phyloP scores from a whole-genome alignment of 306 rosid species.

The Prunus mongolica region DNA sequence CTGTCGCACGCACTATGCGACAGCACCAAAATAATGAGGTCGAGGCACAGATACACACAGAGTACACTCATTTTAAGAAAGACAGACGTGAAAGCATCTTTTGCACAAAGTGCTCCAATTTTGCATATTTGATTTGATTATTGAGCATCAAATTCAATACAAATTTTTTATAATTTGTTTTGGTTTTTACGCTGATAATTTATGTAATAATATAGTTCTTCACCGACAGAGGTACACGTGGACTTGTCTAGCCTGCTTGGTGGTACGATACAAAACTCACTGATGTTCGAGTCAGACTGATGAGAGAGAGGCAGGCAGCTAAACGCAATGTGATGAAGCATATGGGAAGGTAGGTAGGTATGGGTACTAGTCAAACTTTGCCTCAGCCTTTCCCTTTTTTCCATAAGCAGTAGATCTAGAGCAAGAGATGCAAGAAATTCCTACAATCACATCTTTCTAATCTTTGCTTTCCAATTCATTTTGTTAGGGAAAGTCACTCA shows the following conservation, averaged over 20 bases:
- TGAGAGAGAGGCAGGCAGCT: not conserved
- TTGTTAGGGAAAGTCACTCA: too few relatives aligned
- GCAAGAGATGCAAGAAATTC: not conserved
- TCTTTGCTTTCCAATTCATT: not conserved
- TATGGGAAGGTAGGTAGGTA: not conserved
- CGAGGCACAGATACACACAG: not conserved
- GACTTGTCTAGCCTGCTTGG: not conserved
- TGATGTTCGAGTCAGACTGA: not conserved
- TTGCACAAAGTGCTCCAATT: not conserved
- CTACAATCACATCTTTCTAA: not conserved
- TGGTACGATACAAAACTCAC: not conserved
- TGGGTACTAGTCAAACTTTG: not conserved
- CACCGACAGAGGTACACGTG: conserved; percentile 3
- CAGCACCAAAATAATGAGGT: not conserved
- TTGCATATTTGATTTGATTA: not conserved
- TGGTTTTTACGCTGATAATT: not conserved
- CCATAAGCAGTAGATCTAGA: not conserved
- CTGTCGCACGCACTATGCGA: not conserved
- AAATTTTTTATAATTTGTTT: not conserved
- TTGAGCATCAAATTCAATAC: not conserved
- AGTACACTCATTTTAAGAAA: conserved; percentile 2
- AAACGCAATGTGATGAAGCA: not conserved
- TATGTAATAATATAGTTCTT: not conserved
- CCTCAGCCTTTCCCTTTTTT: not conserved
- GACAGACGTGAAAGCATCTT: conserved; percentile 10